Evolutionary conservation across 2,329 filamentous ascomycete species (phyloP).

Genomic region (Arachnopeziza araneosa): DNA sequence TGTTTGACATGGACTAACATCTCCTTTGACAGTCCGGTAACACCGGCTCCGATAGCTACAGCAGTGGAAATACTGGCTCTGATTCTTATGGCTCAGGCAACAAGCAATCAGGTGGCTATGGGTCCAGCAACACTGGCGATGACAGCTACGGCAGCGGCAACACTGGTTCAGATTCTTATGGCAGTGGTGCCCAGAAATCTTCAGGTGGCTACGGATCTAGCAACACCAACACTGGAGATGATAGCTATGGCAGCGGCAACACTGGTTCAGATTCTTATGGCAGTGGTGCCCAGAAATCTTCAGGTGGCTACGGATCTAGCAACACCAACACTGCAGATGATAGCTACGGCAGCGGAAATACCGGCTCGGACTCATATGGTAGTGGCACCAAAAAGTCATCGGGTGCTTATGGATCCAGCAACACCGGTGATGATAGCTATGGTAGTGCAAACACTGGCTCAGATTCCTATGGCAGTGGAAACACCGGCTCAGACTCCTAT

Average conservation of each 20-base stretch:
- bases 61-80: constrained; percentile 3
- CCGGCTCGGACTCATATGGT: constrained; percentile 4
- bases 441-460: constrained; percentile 16
- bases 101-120: constrained; percentile 14
- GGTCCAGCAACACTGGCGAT: not conserved
- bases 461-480: constrained; percentile 16
- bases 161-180: constrained; percentile 12
- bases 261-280: not conserved
- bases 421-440: constrained; percentile 8
- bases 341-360: constrained; percentile 5
- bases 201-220: not conserved
- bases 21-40: not conserved
- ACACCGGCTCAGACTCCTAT: constrained; percentile 18
- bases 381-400: not conserved
- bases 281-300: not conserved
- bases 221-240: not conserved
- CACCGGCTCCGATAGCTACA: constrained; percentile 6
- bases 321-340: not conserved
- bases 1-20: not conserved
- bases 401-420: not conserved
- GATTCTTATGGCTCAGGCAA: constrained; percentile 17
- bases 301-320: not conserved
- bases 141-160: constrained; percentile 32
- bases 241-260: not conserved
- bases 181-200: not conserved